Evolutionary conservation across 2,329 filamentous ascomycete genomes (phyloP).

Genomic region (Thelonectria rubi): DNA sequence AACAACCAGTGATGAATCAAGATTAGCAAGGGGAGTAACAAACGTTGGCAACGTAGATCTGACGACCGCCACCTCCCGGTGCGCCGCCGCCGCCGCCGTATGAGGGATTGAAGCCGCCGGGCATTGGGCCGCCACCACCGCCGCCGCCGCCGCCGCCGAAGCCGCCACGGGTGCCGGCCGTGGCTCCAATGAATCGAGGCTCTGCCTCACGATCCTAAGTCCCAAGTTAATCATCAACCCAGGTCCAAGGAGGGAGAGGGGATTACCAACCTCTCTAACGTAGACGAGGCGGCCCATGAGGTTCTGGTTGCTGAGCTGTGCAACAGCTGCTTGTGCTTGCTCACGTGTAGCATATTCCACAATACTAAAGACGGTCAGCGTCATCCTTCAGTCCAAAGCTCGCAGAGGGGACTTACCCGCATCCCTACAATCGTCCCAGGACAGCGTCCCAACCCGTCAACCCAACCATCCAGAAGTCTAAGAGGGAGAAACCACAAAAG

Average conservation of each 20-base stretch:
- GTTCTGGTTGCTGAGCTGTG: conserved; percentile 98
- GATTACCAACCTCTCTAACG: conserved; percentile 83
- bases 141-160: conserved; percentile 63
- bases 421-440: conserved; percentile 96
- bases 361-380: conserved; percentile 72
- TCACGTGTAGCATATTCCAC: conserved; percentile 99
- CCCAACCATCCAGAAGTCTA: conserved; percentile 88
- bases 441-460: conserved; percentile 98
- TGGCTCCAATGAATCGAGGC: conserved; percentile 88
- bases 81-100: conserved; percentile 57
- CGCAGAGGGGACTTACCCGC: conserved; percentile 81
- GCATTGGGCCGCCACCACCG: conserved; percentile 49
- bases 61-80: conserved; percentile 70
- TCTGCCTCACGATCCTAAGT: conserved; percentile 93
- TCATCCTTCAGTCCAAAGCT: neutral
- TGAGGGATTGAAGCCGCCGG: conserved; percentile 67
- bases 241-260: too few relatives aligned
- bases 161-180: conserved; percentile 69
- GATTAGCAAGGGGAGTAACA: conserved; percentile 58
- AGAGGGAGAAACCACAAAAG: conserved; percentile 74
- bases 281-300: conserved; percentile 98
- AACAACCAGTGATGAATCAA: conserved; percentile 28
- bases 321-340: conserved; percentile 97
- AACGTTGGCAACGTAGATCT: conserved; percentile 98
- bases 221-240: neutral